Conservation (phyloP, 2,329 filamentous ascomycete species). For the Talaromyces marneffei region DNA sequence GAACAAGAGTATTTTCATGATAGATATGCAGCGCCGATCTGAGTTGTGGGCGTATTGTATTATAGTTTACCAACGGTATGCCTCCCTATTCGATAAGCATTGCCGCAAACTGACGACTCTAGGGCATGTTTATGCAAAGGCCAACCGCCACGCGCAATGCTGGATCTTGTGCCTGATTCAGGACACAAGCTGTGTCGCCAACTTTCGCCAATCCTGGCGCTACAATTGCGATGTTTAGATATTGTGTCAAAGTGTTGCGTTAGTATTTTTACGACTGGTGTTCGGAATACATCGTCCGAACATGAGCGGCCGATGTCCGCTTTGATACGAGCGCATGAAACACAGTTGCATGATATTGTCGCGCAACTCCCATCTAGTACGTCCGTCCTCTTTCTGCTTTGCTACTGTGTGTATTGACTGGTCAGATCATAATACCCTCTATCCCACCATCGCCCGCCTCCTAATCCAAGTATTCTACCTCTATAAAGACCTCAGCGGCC, state of each 20-base stretch:
- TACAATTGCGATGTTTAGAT: constrained; percentile 36
- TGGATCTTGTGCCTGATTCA: constrained; percentile 33
- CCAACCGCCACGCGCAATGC: constrained; percentile 29
- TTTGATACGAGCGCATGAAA: constrained; percentile 33
- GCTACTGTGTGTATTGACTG: neutral
- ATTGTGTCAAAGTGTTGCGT: constrained; percentile 32
- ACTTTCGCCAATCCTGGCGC: constrained; percentile 29
- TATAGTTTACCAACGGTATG: constrained; percentile 36
- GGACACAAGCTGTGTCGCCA: constrained; percentile 30
- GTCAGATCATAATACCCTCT: constrained; percentile 28
- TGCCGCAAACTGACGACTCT: neutral
- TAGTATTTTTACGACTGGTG: constrained; percentile 33
- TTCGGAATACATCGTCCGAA: constrained; percentile 33
- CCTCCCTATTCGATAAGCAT: neutral
- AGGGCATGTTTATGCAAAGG: constrained; percentile 37
- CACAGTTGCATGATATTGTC: constrained; percentile 33
- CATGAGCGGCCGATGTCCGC: constrained; percentile 36
- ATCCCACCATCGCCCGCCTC: constrained; percentile 27
- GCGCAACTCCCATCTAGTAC: constrained; percentile 28
- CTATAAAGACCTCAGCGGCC: constrained; percentile 27
- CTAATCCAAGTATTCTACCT: constrained; percentile 33
- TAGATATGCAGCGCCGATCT: constrained; percentile 32
- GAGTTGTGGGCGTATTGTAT: constrained; percentile 39
- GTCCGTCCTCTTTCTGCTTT: neutral
- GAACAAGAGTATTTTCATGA: constrained; percentile 24